Evolutionary conservation across 177 flowering plant species (phyloP).

Genomic region (Tripterygium wilfordii): DNA sequence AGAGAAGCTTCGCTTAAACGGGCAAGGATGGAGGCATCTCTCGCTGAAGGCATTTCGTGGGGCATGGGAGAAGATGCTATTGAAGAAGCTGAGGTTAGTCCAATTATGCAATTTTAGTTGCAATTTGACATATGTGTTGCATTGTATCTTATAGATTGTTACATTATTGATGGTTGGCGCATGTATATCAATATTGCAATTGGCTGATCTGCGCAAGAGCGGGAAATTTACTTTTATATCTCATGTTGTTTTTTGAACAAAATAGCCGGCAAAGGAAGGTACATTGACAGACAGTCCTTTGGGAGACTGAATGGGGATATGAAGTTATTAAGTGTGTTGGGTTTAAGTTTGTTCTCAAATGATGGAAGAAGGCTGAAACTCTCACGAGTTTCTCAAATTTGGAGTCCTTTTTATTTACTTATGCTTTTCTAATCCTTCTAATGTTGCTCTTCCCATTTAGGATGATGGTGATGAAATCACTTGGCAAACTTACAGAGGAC

Average conservation of each 20-base stretch:
- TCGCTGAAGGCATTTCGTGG: constrained; percentile 95
- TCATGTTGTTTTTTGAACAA: too few relatives aligned
- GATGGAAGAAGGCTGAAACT: too few relatives aligned
- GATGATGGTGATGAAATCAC: constrained; percentile 82
- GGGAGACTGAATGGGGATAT: too few relatives aligned
- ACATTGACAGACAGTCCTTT: too few relatives aligned
- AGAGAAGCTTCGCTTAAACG: constrained; percentile 88
- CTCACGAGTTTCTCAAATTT: too few relatives aligned
- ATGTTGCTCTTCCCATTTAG: constrained; percentile 26
- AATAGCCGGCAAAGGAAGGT: too few relatives aligned
- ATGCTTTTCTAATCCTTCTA: not conserved
- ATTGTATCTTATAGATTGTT: not conserved
- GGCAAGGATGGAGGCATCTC: constrained; percentile 67
- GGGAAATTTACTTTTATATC: too few relatives aligned
- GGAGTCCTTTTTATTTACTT: not conserved
- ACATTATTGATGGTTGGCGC: too few relatives aligned
- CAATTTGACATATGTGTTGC: not conserved
- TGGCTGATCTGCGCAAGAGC: too few relatives aligned
- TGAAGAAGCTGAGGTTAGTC: constrained; percentile 85
- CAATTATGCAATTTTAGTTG: not conserved
- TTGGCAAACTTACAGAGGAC: constrained; percentile 96
- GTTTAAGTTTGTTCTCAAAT: too few relatives aligned
- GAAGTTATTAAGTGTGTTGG: too few relatives aligned
- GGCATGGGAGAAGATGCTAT: constrained; percentile 95
- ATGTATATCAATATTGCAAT: too few relatives aligned